A percentile compares a stretch with the other conserved stretches of the same genome.
These are phyloP conservation scores for Caryocar brasiliense DNA, from an alignment of 441 rosid genomes.

Conservation along the genomic window DNA sequence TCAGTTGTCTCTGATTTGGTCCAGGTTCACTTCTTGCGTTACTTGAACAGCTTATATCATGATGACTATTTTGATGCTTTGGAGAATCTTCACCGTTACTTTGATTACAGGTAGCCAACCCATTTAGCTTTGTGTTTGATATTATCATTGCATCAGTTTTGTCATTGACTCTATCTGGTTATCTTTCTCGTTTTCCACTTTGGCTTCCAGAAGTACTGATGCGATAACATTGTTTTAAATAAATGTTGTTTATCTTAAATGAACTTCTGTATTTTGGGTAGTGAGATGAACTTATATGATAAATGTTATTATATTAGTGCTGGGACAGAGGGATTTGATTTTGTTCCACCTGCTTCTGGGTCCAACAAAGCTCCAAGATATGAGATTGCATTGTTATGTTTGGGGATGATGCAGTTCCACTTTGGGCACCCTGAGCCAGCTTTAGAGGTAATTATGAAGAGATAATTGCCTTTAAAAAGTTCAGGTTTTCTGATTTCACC, in stretches of 20 bases:
- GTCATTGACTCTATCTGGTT: not conserved
- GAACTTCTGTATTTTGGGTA: constrained; percentile 4
- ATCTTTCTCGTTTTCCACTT: constrained; percentile 4
- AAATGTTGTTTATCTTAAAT: constrained; percentile 13
- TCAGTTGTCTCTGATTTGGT: constrained; percentile 10
- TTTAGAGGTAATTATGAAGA: constrained; percentile 53
- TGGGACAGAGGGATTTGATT: constrained; percentile 92
- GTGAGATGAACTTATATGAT: constrained; percentile 27
- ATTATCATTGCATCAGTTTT: not conserved
- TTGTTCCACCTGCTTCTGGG: constrained; percentile 46
- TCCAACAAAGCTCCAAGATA: constrained; percentile 57
- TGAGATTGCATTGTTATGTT: constrained; percentile 73
- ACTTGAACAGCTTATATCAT: constrained; percentile 75
- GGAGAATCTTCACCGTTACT: constrained; percentile 85
- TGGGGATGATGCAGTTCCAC: constrained; percentile 95
- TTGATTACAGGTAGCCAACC: constrained; percentile 76
- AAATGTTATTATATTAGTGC: constrained; percentile 61
- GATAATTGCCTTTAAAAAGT: not conserved
- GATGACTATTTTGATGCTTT: constrained; percentile 85
- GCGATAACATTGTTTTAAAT: constrained; percentile 6
- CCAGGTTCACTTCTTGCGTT: constrained; percentile 90
- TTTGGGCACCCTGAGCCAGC: constrained; percentile 95
- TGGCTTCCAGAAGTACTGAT: constrained; percentile 5
- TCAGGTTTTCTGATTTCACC: not conserved
- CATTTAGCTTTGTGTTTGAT: not conserved